Percentiles rank a stretch among this genome's conserved stretches.
Evolutionary conservation across 176 grass and related monocot species (phyloP).

Genomic region (Triticum dicoccoides): DNA sequence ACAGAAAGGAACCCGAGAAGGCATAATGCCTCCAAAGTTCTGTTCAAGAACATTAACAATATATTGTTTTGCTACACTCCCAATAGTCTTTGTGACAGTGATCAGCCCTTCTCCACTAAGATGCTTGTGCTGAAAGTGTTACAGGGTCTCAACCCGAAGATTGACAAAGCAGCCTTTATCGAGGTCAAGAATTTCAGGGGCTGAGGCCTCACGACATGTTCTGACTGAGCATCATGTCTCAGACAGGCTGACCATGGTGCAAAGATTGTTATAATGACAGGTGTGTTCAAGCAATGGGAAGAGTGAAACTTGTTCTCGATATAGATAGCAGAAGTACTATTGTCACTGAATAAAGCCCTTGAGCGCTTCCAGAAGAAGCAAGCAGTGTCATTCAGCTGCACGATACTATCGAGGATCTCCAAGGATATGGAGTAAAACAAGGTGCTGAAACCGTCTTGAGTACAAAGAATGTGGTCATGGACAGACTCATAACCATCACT

Average conservation of each 20-base stretch:
- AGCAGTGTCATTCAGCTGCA: background rate
- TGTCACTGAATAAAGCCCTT: background rate
- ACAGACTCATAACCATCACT: background rate
- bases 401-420: background rate
- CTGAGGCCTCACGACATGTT: too few relatives aligned
- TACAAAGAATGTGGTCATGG: background rate
- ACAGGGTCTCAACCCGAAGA: too few relatives aligned
- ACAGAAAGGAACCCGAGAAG: background rate
- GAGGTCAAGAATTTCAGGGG: too few relatives aligned
- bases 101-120: too few relatives aligned
- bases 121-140: background rate
- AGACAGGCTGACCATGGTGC: background rate
- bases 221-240: too few relatives aligned
- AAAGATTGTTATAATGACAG: too few relatives aligned
- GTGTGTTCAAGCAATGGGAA: background rate
- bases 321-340: background rate
- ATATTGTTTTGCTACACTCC: background rate
- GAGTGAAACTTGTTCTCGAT: background rate
- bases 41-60: background rate
- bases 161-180: too few relatives aligned
- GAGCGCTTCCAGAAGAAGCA: background rate
- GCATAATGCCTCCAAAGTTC: background rate
- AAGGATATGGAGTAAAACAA: background rate
- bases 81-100: background rate
- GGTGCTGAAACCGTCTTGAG: background rate